Evolutionary conservation across 1,139 yeast species (phyloP).

Genomic region (Groenewaldozyma auringiensis): DNA sequence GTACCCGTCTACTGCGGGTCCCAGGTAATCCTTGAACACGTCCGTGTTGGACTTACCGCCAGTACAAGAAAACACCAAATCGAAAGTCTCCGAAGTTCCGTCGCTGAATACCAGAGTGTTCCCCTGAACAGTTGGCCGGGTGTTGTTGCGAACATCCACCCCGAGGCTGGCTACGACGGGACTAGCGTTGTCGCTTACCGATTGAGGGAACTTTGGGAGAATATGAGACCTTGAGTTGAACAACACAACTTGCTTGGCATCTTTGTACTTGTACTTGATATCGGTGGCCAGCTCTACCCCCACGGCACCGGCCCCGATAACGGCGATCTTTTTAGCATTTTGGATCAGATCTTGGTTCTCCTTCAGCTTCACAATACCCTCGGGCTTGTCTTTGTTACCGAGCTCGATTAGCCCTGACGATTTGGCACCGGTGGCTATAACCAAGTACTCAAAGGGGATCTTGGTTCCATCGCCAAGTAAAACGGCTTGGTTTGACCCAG

Average conservation of each 20-base stretch:
- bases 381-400: constrained; percentile 8
- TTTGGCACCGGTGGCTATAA: constrained; percentile 13
- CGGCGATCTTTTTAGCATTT: constrained; percentile 16
- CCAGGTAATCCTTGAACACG: constrained; percentile 8
- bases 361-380: constrained; percentile 9
- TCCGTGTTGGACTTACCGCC: constrained; percentile 13
- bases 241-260: constrained; percentile 14
- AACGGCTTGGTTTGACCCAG: constrained; percentile 1
- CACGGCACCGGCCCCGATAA: constrained; percentile 24
- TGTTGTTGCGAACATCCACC: constrained; percentile 13
- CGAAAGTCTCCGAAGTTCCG: constrained; percentile 11
- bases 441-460: constrained; percentile 8
- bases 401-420: constrained; percentile 10
- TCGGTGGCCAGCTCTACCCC: constrained; percentile 24
- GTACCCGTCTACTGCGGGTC: constrained; percentile 8
- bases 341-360: constrained; percentile 10
- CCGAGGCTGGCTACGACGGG: constrained; percentile 11
- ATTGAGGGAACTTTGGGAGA: constrained; percentile 13
- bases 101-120: constrained; percentile 11
- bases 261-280: constrained; percentile 19
- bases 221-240: constrained; percentile 14
- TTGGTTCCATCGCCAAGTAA: constrained; percentile 7
- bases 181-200: constrained; percentile 13
- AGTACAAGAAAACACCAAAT: constrained; percentile 15
- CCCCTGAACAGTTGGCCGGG: constrained; percentile 11